Percentiles rank a stretch among this genome's conserved stretches.
Conservation (phyloP, 805 yeast species). For the Blastobotrys terrestris region DNA sequence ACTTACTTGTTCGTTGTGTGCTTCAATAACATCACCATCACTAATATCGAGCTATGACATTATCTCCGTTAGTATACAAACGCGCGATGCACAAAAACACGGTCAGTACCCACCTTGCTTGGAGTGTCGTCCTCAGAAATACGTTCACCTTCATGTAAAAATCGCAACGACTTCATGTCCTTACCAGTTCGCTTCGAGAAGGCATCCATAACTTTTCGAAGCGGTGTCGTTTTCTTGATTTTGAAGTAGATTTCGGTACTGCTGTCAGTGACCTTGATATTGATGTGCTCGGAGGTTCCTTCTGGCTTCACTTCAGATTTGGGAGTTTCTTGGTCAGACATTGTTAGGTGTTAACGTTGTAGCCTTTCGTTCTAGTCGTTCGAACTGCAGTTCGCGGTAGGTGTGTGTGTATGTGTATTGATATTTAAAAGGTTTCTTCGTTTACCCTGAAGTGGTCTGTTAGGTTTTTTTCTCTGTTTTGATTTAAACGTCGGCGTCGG, state of each 20-base stretch:
- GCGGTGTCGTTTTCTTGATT: conserved; percentile 85
- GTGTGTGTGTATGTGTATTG: too few relatives aligned
- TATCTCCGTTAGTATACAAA: conserved; percentile 5
- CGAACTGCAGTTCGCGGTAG: too few relatives aligned
- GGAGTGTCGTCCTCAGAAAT: conserved; percentile 87
- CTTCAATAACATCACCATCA: conserved; percentile 95
- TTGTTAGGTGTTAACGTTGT: neutral
- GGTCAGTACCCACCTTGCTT: conserved; percentile 43
- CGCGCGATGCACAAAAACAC: neutral
- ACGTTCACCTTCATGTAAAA: conserved; percentile 89
- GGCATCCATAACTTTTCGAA: conserved; percentile 94
- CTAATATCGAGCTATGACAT: conserved; percentile 65
- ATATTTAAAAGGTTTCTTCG: neutral
- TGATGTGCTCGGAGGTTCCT: conserved; percentile 61
- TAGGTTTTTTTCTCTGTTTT: neutral
- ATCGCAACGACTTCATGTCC: conserved; percentile 72
- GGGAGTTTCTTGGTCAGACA: conserved; percentile 9
- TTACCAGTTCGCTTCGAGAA: conserved; percentile 98
- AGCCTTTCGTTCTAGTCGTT: neutral
- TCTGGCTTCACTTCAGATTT: conserved; percentile 52
- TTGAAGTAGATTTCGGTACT: conserved; percentile 91
- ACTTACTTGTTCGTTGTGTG: conserved; percentile 83
- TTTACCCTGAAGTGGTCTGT: neutral
- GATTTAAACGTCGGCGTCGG: neutral
- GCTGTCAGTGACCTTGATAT: conserved; percentile 91